A percentile compares a stretch with the other conserved stretches of the same genome.
phyloP scores from a whole-genome alignment of 495 filamentous ascomycete species.

The Podospora anserina region DNA sequence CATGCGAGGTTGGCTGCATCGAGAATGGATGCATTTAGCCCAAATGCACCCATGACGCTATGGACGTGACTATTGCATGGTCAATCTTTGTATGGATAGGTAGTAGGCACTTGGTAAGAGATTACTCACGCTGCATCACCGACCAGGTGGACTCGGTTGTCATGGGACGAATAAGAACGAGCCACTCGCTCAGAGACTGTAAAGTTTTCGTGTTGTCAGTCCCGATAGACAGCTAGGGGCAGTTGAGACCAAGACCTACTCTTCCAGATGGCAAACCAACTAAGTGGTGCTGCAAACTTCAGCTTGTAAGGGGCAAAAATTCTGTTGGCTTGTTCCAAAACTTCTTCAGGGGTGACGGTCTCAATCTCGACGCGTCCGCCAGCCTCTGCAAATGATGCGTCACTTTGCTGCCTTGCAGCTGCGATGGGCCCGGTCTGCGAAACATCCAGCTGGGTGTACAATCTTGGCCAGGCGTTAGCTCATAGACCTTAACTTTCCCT shows the following conservation, averaged over 20 bases:
- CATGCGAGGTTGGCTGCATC: neutral
- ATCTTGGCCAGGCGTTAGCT: neutral
- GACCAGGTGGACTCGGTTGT: neutral
- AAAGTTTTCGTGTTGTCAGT: neutral
- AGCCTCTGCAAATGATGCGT: neutral
- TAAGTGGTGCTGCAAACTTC: neutral
- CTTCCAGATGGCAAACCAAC: neutral
- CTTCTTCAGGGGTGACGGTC: neutral
- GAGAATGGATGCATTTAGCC: neutral
- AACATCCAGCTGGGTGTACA: neutral
- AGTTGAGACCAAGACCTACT: neutral
- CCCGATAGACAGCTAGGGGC: too few species aligned
- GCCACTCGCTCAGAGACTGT: neutral
- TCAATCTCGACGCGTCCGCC: neutral
- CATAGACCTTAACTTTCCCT: neutral
- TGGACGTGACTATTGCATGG: neutral
- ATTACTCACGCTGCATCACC: neutral
- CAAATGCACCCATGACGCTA: neutral
- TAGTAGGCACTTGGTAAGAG: too few species aligned
- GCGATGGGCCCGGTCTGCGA: neutral
- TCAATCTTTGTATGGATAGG: neutral
- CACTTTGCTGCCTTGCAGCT: neutral
- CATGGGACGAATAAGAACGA: neutral
- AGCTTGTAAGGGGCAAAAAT: neutral
- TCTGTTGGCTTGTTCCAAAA: neutral